Evolutionary conservation across 177 flowering plant genomes (phyloP), one percentile per base, ranked within the genome.

Genomic region (Telopea speciosissima): DNA sequence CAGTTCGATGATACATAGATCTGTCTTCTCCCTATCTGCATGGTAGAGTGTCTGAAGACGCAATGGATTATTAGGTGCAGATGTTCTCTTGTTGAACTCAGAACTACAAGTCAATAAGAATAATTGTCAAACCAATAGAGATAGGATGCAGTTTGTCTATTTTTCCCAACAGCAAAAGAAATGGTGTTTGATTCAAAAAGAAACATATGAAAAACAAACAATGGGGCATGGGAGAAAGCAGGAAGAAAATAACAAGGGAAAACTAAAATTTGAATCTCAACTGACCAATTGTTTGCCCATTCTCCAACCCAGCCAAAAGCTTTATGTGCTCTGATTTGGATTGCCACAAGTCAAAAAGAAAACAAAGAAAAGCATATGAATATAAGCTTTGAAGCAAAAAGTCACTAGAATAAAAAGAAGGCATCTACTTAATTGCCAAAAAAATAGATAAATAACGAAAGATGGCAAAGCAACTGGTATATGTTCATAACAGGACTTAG

Each of bases 281-380:
- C 92, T 82, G 16, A 90, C 98, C 97, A 78, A 40, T 86, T 75
- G 68, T 86, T 90, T 64, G 97, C 98, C 97, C 98, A 92, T 71
- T 92, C 97, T 79, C 98, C 97, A 76, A 92, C 92, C 96, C 97
- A 90, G 21, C 98, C 98, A 74, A 92, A 94, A 60, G 96, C 96
- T 81, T 94, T 97, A 78, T 94, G 98, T 64, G 87, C 90, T 82
- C 98, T 93, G 90, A 67, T 67, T 28, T 22, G 26, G 13, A 56
- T 69, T 26, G 26, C 25, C 63, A 36, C 59, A 6, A 36, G 40
- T 36, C 9, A 5, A 8, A 36, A 36, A 8, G 25, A 63, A 64
- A 44, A 73, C 65, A 36, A 31, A 54, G 12, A 45, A 68, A 7
- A 44, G 17, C 13, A 63, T 11, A 5, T 72, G 13, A 58, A 13